These are phyloP conservation scores for Aspergillus hancockii DNA, from an alignment of 495 filamentous ascomycete species.

Conservation along the genomic window DNA sequence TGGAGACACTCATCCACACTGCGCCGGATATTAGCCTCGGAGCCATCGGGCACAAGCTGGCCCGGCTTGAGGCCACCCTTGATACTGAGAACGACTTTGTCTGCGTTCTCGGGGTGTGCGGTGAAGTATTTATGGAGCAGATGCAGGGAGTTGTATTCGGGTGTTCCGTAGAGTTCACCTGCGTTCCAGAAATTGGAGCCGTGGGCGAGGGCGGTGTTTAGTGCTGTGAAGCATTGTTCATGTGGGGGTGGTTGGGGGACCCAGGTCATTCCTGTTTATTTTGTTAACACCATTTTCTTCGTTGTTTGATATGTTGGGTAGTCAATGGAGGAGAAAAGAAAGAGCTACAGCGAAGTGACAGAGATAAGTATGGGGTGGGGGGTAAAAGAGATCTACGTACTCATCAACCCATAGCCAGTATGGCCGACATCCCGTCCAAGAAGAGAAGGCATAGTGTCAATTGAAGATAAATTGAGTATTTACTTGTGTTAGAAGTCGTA, in stretches of 20 bases:
- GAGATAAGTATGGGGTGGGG: background rate
- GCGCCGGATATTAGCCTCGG: conserved; percentile 60
- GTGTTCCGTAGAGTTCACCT: conserved; percentile 76
- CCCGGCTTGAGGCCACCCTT: conserved; percentile 53
- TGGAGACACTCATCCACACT: conserved; percentile 64
- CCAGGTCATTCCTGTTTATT: conserved; percentile 71
- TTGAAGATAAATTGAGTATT: background rate
- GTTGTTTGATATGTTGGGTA: background rate
- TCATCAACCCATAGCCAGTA: conserved; percentile 52
- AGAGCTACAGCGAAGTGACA: background rate
- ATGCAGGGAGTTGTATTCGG: conserved; percentile 63
- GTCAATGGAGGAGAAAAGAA: no score
- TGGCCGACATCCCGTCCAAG: conserved; percentile 45
- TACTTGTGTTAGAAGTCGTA: background rate
- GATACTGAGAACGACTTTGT: conserved; percentile 60
- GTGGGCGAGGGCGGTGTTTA: conserved; percentile 64
- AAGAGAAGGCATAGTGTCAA: conserved; percentile 37
- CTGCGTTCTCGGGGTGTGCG: conserved; percentile 59
- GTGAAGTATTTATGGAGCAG: conserved; percentile 62
- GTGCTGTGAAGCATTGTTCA: conserved; percentile 64
- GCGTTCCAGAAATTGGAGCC: conserved; percentile 81
- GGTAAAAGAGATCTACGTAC: conserved; percentile 21
- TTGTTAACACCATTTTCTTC: background rate
- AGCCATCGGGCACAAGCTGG: conserved; percentile 52
- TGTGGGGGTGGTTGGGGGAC: conserved; percentile 55